Conservation (phyloP, 306 rosid genomes). For the Cicer chorassanicum region DNA sequence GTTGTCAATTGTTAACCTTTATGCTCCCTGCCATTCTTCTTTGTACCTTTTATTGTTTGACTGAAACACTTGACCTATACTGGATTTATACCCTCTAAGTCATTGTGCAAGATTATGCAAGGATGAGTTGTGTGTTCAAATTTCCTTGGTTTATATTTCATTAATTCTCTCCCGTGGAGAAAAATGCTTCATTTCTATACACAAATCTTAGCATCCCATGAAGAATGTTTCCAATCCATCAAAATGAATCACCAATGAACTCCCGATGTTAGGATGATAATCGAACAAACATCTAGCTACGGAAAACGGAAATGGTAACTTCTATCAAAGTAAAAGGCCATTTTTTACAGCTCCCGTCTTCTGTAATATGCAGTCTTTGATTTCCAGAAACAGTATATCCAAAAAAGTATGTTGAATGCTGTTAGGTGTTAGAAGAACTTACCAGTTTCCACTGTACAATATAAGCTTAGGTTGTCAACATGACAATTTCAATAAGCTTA, state of each 20-base stretch:
- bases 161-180: background rate
- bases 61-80: background rate
- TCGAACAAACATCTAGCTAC: background rate
- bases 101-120: background rate
- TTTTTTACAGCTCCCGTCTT: background rate
- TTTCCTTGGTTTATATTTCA: background rate
- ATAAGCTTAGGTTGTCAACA: background rate
- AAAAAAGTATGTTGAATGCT: background rate
- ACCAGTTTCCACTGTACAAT: background rate
- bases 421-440: background rate
- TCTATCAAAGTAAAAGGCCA: background rate
- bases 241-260: no score
- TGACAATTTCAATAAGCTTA: background rate
- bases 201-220: background rate
- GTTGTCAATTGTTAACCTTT: no score
- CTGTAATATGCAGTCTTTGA: background rate
- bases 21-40: no score
- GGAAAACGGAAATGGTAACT: background rate
- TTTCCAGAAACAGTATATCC: background rate
- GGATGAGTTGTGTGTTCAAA: background rate
- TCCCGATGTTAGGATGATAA: background rate
- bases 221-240: no score
- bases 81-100: background rate
- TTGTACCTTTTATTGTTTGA: no score
- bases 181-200: background rate